phyloP scores from a whole-genome alignment of 2,329 filamentous ascomycete genomes.

The Pezicula radicicola region DNA sequence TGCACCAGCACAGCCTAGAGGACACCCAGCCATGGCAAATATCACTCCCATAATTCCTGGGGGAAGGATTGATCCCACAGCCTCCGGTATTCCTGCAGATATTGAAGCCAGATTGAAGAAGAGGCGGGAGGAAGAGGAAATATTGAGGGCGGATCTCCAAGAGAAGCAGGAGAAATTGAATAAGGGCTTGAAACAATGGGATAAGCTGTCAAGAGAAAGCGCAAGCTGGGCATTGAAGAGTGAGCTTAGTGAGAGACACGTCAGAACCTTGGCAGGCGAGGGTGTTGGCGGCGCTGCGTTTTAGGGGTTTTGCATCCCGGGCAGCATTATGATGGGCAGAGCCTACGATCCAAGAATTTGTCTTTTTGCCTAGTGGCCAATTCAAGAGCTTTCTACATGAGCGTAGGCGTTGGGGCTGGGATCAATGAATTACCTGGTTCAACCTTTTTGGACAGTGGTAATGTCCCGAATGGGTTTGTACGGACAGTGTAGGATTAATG shows the following conservation, averaged over 20 bases:
- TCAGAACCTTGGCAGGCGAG: conserved; percentile 30
- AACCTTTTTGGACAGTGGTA: no score
- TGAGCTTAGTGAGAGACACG: conserved; percentile 30
- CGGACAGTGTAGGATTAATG: no score
- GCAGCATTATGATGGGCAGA: no score
- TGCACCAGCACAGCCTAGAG: conserved; percentile 20
- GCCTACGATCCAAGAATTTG: no score
- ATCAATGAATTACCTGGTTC: no score
- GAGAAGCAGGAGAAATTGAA: conserved; percentile 28
- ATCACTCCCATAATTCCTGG: conserved; percentile 27
- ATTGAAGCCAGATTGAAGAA: conserved; percentile 24
- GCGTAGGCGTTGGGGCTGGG: no score
- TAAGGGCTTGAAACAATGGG: conserved; percentile 26
- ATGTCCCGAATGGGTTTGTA: no score
- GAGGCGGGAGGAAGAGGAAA: conserved; percentile 28
- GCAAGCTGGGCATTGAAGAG: conserved; percentile 23
- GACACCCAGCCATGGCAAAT: conserved; percentile 29
- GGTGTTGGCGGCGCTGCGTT: conserved; percentile 30
- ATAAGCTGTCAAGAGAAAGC: conserved; percentile 26
- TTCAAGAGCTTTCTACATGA: no score
- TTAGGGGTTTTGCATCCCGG: conserved; percentile 5
- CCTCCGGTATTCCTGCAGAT: conserved; percentile 24
- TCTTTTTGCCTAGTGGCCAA: no score
- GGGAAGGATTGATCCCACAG: conserved; percentile 27
- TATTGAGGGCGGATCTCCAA: conserved; percentile 24